Evolutionary conservation across 257 asterid genomes (phyloP).

Genomic region (Sherardia arvensis): DNA sequence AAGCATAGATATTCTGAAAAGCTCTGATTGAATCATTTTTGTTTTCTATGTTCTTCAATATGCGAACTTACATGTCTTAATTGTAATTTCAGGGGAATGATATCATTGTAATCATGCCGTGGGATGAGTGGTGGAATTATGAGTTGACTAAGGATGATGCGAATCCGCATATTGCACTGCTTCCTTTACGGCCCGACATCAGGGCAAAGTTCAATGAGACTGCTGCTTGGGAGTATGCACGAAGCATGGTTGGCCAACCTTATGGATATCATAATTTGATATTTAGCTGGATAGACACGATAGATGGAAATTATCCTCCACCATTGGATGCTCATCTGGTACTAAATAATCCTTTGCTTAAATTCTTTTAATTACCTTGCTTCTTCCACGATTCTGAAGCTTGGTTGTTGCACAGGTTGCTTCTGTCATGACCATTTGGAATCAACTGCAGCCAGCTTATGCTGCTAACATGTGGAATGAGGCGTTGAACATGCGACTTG

Average conservation of each 20-base stretch:
- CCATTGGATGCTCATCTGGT: slow-evolving; percentile 93
- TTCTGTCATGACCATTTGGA: slow-evolving; percentile 84
- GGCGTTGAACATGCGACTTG: slow-evolving; percentile 88
- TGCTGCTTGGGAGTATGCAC: slow-evolving; percentile 94
- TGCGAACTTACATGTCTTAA: not conserved
- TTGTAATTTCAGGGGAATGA: slow-evolving; percentile 54
- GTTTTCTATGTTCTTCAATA: not conserved
- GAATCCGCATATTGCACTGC: slow-evolving; percentile 81
- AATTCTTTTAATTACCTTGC: not conserved
- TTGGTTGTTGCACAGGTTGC: slow-evolving; percentile 52
- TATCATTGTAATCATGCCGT: slow-evolving; percentile 64
- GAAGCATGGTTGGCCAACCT: slow-evolving; percentile 65
- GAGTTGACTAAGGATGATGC: slow-evolving; percentile 73
- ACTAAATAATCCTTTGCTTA: slow-evolving; percentile 12
- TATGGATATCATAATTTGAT: slow-evolving; percentile 92
- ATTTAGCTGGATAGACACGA: slow-evolving; percentile 93
- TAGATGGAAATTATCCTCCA: slow-evolving; percentile 61
- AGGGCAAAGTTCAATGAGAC: slow-evolving; percentile 70
- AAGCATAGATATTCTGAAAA: too few species aligned
- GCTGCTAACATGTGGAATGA: slow-evolving; percentile 88
- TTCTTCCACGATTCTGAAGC: not conserved
- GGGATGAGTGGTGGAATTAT: slow-evolving; percentile 95
- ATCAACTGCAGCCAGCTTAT: slow-evolving; percentile 68
- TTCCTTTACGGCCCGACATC: slow-evolving; percentile 72
- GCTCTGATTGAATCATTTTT: not conserved